These are phyloP conservation scores for Solanum stenotomum DNA, from an alignment of 257 asterid species.

Conservation along the genomic window DNA sequence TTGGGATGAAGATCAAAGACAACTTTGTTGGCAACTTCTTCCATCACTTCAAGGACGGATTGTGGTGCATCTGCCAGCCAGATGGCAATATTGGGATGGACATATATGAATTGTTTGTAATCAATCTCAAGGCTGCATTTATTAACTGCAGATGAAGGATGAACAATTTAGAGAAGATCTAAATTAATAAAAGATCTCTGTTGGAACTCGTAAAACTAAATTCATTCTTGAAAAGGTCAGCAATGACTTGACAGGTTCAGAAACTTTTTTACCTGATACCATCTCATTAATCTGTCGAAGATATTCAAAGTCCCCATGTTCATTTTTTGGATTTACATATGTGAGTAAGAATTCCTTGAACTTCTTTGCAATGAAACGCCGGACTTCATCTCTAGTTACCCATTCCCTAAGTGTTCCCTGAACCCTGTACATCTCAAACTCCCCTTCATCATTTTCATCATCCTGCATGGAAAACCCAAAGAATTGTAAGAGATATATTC, in stretches of 20 bases:
- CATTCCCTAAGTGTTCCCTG: conserved; percentile 98
- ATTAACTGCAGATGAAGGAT: conserved; percentile 54
- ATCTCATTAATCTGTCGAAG: conserved; percentile 90
- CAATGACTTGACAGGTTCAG: not conserved
- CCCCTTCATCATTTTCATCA: conserved; percentile 79
- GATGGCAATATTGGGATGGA: conserved; percentile 91
- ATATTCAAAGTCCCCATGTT: conserved; percentile 79
- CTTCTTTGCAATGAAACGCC: conserved; percentile 85
- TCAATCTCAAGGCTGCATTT: conserved; percentile 97
- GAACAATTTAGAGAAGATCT: conserved; percentile 3
- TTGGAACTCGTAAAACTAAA: not conserved
- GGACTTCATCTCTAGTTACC: conserved; percentile 99
- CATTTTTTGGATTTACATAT: conserved; percentile 68
- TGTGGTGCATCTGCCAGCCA: conserved; percentile 99
- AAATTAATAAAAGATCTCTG: not conserved
- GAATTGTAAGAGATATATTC: not conserved
- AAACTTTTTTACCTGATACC: conserved; percentile 56
- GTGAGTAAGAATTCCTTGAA: conserved; percentile 88
- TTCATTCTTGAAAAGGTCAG: not conserved
- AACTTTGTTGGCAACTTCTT: conserved; percentile 89
- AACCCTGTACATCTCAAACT: conserved; percentile 82
- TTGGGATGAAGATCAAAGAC: conserved; percentile 78
- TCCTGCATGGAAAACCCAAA: conserved; percentile 36
- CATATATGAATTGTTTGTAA: conserved; percentile 75
- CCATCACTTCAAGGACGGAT: conserved; percentile 98